phyloP scores from a whole-genome alignment of 2,329 filamentous ascomycete species.

The Talaromyces sp. region DNA sequence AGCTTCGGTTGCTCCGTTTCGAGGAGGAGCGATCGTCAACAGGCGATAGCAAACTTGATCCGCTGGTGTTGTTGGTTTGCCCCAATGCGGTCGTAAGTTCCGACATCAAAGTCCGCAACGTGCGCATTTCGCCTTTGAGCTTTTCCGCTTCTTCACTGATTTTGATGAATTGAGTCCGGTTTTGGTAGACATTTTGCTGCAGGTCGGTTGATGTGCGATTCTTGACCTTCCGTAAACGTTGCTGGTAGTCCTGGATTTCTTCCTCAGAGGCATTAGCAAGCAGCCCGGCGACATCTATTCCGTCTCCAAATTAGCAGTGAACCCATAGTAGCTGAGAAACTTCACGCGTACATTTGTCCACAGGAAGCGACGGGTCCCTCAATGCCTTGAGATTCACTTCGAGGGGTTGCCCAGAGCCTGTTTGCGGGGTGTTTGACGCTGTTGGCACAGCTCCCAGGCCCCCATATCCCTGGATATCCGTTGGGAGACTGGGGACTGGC shows the following conservation, averaged over 20 bases:
- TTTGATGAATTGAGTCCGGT: conserved; percentile 96
- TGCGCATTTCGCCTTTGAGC: conserved; percentile 91
- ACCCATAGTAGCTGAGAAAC: neutral
- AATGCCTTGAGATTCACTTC: conserved; percentile 71
- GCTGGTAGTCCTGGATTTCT: conserved; percentile 77
- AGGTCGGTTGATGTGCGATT: conserved; percentile 73
- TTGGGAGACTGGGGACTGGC: conserved; percentile 63
- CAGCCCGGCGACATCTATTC: conserved; percentile 49
- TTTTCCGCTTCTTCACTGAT: conserved; percentile 99
- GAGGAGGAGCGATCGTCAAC: conserved; percentile 45
- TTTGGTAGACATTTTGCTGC: conserved; percentile 94
- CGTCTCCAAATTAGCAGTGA: neutral
- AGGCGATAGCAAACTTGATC: conserved; percentile 49
- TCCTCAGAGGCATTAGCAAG: conserved; percentile 81
- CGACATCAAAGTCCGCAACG: conserved; percentile 81
- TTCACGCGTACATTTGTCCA: conserved; percentile 64
- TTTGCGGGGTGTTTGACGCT: conserved; percentile 43
- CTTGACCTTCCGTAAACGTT: conserved; percentile 69
- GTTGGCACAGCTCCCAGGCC: conserved; percentile 37
- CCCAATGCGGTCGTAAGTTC: conserved; percentile 71
- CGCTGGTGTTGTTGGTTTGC: conserved; percentile 40
- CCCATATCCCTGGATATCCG: conserved; percentile 55
- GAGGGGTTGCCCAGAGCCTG: conserved; percentile 54
- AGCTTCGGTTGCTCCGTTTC: conserved; percentile 74
- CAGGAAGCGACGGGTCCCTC: conserved; percentile 68